Evolutionary conservation across 129 eudicot species (phyloP).

Genomic region (Cynara cardunculus): DNA sequence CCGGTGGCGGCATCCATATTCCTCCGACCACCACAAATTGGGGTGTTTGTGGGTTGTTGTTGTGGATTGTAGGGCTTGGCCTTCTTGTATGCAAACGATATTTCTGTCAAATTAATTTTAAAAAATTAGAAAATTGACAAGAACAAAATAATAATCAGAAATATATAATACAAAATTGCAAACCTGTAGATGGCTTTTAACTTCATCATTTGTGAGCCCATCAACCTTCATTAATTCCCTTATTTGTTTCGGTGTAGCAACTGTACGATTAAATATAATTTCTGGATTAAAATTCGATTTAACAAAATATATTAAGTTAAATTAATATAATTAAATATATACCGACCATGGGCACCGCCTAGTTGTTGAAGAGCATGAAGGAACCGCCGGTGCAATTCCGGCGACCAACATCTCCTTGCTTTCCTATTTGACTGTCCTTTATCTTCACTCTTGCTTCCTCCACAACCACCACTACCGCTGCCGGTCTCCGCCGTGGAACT

Average conservation of each 20-base stretch:
- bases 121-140: background rate
- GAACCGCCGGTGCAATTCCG: conserved; percentile 81
- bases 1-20: conserved; percentile 96
- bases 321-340: conserved; percentile 7
- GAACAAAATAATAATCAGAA: background rate
- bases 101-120: conserved; percentile 42
- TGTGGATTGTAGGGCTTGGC: conserved; percentile 57
- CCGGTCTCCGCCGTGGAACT: conserved; percentile 70
- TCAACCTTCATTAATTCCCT: conserved; percentile 97
- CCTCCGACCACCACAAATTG: conserved; percentile 98
- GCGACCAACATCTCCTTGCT: conserved; percentile 88
- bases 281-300: background rate
- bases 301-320: background rate
- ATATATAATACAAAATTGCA: conserved; percentile 7
- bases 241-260: conserved; percentile 98
- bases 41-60: conserved; percentile 59
- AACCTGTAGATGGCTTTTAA: conserved; percentile 99
- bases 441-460: conserved; percentile 49
- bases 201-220: conserved; percentile 99
- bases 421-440: conserved; percentile 68
- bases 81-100: conserved; percentile 88
- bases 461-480: conserved; percentile 42
- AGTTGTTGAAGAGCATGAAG: conserved; percentile 87
- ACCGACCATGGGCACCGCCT: conserved; percentile 93
- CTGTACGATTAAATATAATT: conserved; percentile 37